Evolutionary conservation across 1,284 basidiomycete species (phyloP), one percentile per base, ranked within the genome.

Genomic region (Pisolithus thermaeus): DNA sequence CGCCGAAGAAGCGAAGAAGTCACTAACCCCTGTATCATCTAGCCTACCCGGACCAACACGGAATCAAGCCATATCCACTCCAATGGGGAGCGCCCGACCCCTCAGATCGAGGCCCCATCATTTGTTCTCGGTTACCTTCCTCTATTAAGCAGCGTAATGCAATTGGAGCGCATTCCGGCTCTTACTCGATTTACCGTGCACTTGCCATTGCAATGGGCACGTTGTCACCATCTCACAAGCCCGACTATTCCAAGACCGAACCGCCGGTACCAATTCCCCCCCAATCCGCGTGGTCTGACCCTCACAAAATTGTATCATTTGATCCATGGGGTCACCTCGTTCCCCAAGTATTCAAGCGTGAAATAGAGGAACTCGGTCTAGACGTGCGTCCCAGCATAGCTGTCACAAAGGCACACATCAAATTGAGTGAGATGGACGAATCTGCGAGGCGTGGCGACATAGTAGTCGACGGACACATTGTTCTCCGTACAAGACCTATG

Each of bases 251-350:
- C 51, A 81, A 88, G 67, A 97, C 95, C 0, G 88, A 97, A 68
- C 95, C 96, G 0, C 90, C 93, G 0, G 84, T 97, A 32, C 73
- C 80, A 8, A 86, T 97, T 56, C 87, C 86, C 4, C 88, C 85
- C 14, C 86, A 92, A 59, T 83, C 87, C 0, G 70, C 84, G 3
- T 98, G 95, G 94, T 84, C 74, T 52, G 85, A 90, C 58, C 77
- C 81, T 2, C 69, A 63, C 60, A 94, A 92, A 79, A 97, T 98
- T 64, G 93, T 97, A 30, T 87, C 87, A 2, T 88, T 98, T 67
- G 96, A 98, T 66, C 95, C 95, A 0, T 97, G 85, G 83, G 95
- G 95, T 3, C 95, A 97, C 64, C 75, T 97, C 52, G 87, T 88
- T 0, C 92, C 90, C 16, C 80, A 83, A 47, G 80, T 90, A 1